Evolutionary conservation across 352 stramenopile species (phyloP).

Genomic region (Thraustochytrium sp.): DNA sequence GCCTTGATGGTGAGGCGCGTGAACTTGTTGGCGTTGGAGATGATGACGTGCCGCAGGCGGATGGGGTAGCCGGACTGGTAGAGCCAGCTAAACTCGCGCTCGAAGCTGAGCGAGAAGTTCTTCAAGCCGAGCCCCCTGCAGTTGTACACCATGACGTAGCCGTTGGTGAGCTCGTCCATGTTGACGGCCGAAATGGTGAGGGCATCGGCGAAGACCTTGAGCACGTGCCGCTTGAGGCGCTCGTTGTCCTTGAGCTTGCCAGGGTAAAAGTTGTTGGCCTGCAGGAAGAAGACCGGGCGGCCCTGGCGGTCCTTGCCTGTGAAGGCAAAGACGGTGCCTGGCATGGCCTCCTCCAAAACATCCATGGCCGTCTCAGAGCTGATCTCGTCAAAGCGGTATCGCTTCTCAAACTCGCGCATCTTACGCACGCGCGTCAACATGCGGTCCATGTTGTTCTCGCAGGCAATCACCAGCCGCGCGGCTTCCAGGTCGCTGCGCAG

Average conservation of each 20-base stretch:
- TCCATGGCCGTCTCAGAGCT: not conserved
- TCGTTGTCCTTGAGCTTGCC: not conserved
- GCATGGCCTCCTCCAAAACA: not conserved
- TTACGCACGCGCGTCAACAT: not conserved
- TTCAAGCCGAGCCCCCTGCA: not conserved
- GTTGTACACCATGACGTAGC: slow-evolving; percentile 19
- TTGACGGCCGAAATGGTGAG: not conserved
- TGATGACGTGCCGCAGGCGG: not conserved
- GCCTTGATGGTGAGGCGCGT: not conserved
- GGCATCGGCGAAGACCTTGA: not conserved
- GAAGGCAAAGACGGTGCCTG: not conserved
- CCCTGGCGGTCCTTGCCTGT: not conserved
- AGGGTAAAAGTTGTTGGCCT: not conserved
- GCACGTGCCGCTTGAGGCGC: not conserved
- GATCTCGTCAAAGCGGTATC: not conserved
- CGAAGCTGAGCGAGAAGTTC: slow-evolving; percentile 21
- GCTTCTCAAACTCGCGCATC: slow-evolving; percentile 15
- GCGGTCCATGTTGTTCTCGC: not conserved
- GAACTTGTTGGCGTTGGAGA: slow-evolving; percentile 15
- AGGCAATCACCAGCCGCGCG: not conserved
- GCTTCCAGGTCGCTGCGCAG: not conserved
- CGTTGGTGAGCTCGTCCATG: not conserved
- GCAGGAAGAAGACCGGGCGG: not conserved
- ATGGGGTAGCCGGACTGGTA: slow-evolving; percentile 11
- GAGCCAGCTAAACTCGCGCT: slow-evolving; percentile 16